phyloP scores from a whole-genome alignment of 371 early-diverging fungal genomes.

The Rhizopus stolonifer region DNA sequence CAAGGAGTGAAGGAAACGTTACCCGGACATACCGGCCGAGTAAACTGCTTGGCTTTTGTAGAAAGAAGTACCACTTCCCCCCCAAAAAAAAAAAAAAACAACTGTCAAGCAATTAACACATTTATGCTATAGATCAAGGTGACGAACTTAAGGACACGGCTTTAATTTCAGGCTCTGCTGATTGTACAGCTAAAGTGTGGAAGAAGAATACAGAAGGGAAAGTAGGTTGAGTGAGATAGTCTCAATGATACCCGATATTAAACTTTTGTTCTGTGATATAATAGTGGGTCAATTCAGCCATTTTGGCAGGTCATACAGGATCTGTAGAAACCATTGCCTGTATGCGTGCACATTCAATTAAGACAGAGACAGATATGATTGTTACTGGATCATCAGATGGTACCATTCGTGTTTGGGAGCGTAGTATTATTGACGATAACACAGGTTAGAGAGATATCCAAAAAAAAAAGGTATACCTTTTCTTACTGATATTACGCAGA shows the following conservation, averaged over 20 bases:
- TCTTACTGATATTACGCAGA: conserved; percentile 27
- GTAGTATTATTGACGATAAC: conserved; percentile 43
- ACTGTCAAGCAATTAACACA: not conserved
- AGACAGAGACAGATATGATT: conserved; percentile 51
- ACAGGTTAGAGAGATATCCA: conserved; percentile 26
- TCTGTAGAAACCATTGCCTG: conserved; percentile 70
- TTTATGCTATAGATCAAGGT: conserved; percentile 40
- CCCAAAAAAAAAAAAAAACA: not conserved
- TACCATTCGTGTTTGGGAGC: conserved; percentile 74
- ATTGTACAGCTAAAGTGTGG: conserved; percentile 80
- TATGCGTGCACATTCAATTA: conserved; percentile 46
- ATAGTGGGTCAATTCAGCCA: conserved; percentile 68
- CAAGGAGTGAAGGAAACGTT: conserved; percentile 67
- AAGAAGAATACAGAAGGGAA: conserved; percentile 34
- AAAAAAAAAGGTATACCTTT: not conserved
- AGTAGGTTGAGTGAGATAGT: conserved; percentile 11
- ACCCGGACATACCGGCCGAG: conserved; percentile 77
- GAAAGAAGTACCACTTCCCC: conserved; percentile 44
- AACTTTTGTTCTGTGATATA: not conserved
- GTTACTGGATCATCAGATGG: conserved; percentile 86
- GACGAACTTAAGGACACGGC: conserved; percentile 57
- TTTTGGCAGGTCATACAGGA: conserved; percentile 69
- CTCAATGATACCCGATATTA: not conserved
- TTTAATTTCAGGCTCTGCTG: conserved; percentile 83
- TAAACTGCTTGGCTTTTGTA: conserved; percentile 78